Percentiles rank a stretch among this genome's conserved stretches.
These are phyloP conservation scores for Ganoderma resinaceum DNA, from an alignment of 1,284 basidiomycete genomes.

Conservation along the genomic window DNA sequence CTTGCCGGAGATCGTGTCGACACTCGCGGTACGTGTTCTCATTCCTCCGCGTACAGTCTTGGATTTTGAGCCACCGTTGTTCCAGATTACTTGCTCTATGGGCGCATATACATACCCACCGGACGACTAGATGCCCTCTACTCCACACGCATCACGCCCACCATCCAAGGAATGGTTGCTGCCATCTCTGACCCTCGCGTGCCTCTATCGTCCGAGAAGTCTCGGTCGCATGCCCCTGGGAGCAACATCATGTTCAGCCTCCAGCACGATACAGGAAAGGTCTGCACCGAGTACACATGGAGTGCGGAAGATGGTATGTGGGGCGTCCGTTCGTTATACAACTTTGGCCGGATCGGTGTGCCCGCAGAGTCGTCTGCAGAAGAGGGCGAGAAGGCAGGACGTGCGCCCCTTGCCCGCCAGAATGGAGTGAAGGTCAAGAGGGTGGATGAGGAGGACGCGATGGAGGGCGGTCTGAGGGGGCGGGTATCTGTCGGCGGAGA, in stretches of 20 bases:
- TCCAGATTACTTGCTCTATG: slow-evolving; percentile 90
- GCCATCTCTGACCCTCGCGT: slow-evolving; percentile 79
- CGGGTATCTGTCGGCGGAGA: slow-evolving; percentile 94
- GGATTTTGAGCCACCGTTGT: slow-evolving; percentile 25
- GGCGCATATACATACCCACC: slow-evolving; percentile 89
- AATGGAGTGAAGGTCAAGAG: slow-evolving; percentile 53
- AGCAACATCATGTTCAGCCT: slow-evolving; percentile 89
- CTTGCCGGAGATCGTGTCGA: slow-evolving; percentile 80
- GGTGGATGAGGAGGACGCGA: slow-evolving; percentile 89
- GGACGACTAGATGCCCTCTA: slow-evolving; percentile 91
- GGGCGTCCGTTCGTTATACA: slow-evolving; percentile 90
- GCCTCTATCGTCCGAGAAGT: slow-evolving; percentile 50
- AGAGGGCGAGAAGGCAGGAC: slow-evolving; percentile 39
- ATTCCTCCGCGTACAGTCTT: background rate
- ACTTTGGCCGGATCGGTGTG: slow-evolving; percentile 76
- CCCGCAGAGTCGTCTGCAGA: slow-evolving; percentile 41
- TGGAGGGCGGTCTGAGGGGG: slow-evolving; percentile 89
- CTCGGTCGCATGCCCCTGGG: slow-evolving; percentile 44
- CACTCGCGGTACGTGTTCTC: slow-evolving; percentile 67
- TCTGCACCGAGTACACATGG: slow-evolving; percentile 95
- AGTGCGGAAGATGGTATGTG: slow-evolving; percentile 94
- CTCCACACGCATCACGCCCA: slow-evolving; percentile 80
- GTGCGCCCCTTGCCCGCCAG: slow-evolving; percentile 27
- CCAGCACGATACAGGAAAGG: slow-evolving; percentile 92
- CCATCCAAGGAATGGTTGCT: slow-evolving; percentile 72